Evolutionary conservation across 164 flowering plant genomes (phyloP), one percentile per base, ranked within the genome.

Genomic region (Platanus orientalis): DNA sequence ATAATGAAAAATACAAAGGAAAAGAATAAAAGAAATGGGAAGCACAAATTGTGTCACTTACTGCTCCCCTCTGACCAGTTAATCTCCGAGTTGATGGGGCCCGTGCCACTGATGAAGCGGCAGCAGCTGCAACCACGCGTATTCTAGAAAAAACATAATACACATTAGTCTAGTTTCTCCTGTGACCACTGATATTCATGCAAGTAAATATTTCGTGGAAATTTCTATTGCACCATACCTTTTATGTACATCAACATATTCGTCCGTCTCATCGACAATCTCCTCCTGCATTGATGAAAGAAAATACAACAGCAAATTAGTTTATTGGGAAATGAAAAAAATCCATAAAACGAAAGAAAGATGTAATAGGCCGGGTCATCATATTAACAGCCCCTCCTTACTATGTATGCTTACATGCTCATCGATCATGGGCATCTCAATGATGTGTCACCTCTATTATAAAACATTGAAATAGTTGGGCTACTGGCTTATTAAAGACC

Each of bases 181-280:
- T 57, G 62, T 10, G 12, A n/a, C 52, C 36, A 56, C 16, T 20
- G 26, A 13, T 9, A 17, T 21, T 20, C 5, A 25, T 34, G 40
- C 40, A 74, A 44, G 28, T 29, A 50, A 14, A 53, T 17, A 36
- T 14, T 39, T 14, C 34, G 29, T 14, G 29, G 36, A 14, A 47
- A 58, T 3, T 51, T 21, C 21, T 24, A 24, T 27, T 16, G 39
- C 17, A 54, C 0, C 1, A 14, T 74, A 87, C 96, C 96, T 81
- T 73, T 80, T 87, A 74, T 89, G 96, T 19, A 89, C 96, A 74
- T 89, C 96, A 62, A 87, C 80, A 65, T 69, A 87, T 66, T 85
- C 96, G 76, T 89, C 96, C n/a, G 96, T 89, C 70, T 87, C 96
- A 71, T 89, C 96, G 26, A 89, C 93, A 70, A 89, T 89, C 73